Evolutionary conservation across 108 stramenopile genomes (phyloP).

Genomic region (Mediolabrus comicus): DNA sequence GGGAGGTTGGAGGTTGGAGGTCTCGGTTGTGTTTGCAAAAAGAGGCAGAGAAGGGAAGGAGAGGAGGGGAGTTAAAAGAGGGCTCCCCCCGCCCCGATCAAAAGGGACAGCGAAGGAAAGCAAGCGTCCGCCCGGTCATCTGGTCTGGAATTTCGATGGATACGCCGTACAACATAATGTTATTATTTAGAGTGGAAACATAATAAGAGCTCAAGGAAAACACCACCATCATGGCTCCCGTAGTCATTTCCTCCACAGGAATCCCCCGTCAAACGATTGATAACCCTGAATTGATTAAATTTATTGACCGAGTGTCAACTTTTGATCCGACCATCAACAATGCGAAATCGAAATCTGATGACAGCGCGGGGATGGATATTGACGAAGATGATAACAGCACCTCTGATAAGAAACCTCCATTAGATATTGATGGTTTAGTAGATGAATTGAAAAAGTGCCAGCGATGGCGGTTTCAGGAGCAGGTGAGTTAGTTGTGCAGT

Average conservation of each 20-base stretch:
- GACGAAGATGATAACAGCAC: neutral
- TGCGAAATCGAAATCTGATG: neutral
- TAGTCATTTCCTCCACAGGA: slow-evolving; percentile 51
- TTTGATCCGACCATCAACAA: slow-evolving; percentile 8
- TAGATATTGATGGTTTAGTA: slow-evolving; percentile 60
- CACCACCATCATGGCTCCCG: slow-evolving; percentile 59
- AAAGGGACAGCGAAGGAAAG: no score
- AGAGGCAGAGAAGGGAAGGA: no score
- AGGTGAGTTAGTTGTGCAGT: slow-evolving; percentile 49
- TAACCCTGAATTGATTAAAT: slow-evolving; percentile 47
- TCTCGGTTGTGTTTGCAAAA: no score
- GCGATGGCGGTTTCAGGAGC: slow-evolving; percentile 75
- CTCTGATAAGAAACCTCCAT: neutral
- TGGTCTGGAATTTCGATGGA: no score
- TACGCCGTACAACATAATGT: no score
- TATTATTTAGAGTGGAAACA: no score
- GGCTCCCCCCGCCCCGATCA: no score
- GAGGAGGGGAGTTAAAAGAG: no score
- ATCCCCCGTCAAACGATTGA: slow-evolving; percentile 71
- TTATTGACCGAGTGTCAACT: slow-evolving; percentile 41
- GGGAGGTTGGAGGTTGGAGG: no score
- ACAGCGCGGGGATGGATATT: neutral
- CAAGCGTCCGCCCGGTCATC: no score
- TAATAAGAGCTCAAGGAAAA: no score
- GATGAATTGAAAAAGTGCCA: slow-evolving; percentile 49